A percentile compares a stretch with the other conserved stretches of the same genome.
Evolutionary conservation across 2,329 filamentous ascomycete genomes (phyloP).

Genomic region (Colletotrichum sublineola): DNA sequence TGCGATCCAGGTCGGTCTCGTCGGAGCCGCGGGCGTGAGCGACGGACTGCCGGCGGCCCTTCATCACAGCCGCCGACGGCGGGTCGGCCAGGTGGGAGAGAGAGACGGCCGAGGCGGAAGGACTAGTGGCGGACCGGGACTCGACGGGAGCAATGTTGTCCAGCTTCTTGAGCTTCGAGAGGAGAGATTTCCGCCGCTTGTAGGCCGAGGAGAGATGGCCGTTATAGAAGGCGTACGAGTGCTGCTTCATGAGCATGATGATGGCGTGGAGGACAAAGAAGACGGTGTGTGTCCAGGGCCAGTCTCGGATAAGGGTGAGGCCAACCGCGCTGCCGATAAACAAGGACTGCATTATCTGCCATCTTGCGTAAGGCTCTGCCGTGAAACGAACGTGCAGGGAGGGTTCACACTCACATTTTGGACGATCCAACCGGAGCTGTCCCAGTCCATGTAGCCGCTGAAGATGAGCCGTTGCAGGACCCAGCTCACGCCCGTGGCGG

Average conservation of each 20-base stretch:
- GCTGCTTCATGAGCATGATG: constrained; percentile 87
- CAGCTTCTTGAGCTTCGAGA: constrained; percentile 67
- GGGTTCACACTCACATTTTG: constrained; percentile 67
- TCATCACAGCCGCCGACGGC: constrained; percentile 52
- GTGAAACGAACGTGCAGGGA: background rate
- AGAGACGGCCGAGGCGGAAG: constrained; percentile 57
- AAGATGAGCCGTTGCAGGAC: constrained; percentile 73
- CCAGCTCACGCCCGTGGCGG: constrained; percentile 74
- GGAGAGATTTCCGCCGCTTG: constrained; percentile 61
- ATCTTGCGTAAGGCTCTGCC: background rate
- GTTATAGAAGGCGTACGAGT: constrained; percentile 84
- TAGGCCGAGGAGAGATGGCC: constrained; percentile 76
- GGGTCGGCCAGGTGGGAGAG: constrained; percentile 59
- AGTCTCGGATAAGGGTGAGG: constrained; percentile 78
- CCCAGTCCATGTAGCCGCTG: constrained; percentile 75
- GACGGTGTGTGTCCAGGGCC: constrained; percentile 87
- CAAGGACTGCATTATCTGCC: constrained; percentile 74
- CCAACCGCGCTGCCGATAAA: constrained; percentile 74
- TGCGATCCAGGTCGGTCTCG: constrained; percentile 67
- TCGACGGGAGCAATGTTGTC: constrained; percentile 64
- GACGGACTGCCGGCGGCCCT: constrained; percentile 59
- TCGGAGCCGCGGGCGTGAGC: constrained; percentile 53
- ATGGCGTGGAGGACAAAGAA: constrained; percentile 82
- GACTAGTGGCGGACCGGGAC: constrained; percentile 57
- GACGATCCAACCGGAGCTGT: constrained; percentile 77